A percentile compares a stretch with the other conserved stretches of the same genome.
Evolutionary conservation across 1,284 basidiomycete species (phyloP).

Genomic region (Rhodotorula sp.): DNA sequence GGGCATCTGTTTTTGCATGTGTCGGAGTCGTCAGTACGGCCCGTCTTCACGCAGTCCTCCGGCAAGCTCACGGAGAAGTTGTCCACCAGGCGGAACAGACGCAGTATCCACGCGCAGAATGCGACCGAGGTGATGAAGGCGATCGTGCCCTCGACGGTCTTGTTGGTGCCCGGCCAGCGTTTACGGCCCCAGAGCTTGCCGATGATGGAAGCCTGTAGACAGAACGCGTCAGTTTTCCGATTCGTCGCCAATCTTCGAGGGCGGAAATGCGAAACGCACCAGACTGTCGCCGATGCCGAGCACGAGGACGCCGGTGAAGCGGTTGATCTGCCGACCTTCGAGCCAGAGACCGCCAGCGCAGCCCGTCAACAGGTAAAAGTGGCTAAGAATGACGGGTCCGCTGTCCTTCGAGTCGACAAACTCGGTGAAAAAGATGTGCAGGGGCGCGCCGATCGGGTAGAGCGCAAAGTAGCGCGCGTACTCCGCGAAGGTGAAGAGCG

Average conservation of each 20-base stretch:
- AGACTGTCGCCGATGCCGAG: constrained; percentile 92
- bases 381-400: constrained; percentile 93
- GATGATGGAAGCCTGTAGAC: constrained; percentile 76
- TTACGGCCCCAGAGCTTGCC: constrained; percentile 77
- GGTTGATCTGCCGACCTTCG: constrained; percentile 78
- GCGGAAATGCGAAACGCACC: constrained; percentile 54
- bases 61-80: constrained; percentile 65
- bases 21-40: not conserved
- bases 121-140: constrained; percentile 78
- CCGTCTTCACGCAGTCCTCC: not conserved
- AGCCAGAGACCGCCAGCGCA: constrained; percentile 94
- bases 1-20: constrained; percentile 44
- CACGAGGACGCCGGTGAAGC: constrained; percentile 85
- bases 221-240: not conserved
- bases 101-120: constrained; percentile 66
- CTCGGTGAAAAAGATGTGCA: constrained; percentile 96
- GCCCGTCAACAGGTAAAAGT: constrained; percentile 94
- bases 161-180: constrained; percentile 80
- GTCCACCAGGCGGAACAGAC: constrained; percentile 67
- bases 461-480: constrained; percentile 97
- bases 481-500: constrained; percentile 90
- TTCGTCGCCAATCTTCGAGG: not conserved
- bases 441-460: constrained; percentile 88
- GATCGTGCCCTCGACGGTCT: constrained; percentile 87
- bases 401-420: constrained; percentile 94